Base-by-base conservation (phyloP, 768 basidiomycete genomes). In the Serendipita sp. region DNA sequence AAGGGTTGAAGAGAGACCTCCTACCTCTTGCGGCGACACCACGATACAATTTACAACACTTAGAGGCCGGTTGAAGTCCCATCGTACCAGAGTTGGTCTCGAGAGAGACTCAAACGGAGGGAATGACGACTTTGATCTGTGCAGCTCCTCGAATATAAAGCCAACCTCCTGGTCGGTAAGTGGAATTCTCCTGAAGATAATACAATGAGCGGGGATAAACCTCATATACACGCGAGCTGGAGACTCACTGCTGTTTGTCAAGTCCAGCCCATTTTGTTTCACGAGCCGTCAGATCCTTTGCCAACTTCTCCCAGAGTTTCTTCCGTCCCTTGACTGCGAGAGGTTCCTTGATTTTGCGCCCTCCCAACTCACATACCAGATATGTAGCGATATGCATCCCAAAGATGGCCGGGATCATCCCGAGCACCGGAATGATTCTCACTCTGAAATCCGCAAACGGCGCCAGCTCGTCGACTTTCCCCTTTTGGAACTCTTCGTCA, bases 401-500 rank as follows among this genome's bases (percentile, higher is more conserved):
- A 70, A 99, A 98, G 63, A 95, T 83, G 1, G 88, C 81, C 0
- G 93, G 94, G 5, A 96, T 70, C 80, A 4, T 60, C 84, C 87
- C 91, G 2, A 97, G 78, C 3, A 97, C 95, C 30, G 95, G 95
- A 11, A 97, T 71, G 66, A 97, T 95, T 41, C 95, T 81, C 11
- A 98, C 90, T 31, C 95, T 77, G 74, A 97, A 97, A 71, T 96
- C 90, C 69, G 92, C 88, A 64, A 97, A 87, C 3, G 86, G 85
- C 17, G 87, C 83, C 4, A 98, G 79, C 73, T 98, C 93, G 67
- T 88, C 85, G 11, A 97, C 86, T 14, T 83, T 75, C 2, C 95
- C 96, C 71, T 88, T 91, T 67, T 85, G 75, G 71, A 93, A 94
- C 72, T 98, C 93, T 66, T 92, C 89, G 63, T 96, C 91, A 0